phyloP scores from a whole-genome alignment of 2,329 filamentous ascomycete genomes.

The Calonectria honghensis region DNA sequence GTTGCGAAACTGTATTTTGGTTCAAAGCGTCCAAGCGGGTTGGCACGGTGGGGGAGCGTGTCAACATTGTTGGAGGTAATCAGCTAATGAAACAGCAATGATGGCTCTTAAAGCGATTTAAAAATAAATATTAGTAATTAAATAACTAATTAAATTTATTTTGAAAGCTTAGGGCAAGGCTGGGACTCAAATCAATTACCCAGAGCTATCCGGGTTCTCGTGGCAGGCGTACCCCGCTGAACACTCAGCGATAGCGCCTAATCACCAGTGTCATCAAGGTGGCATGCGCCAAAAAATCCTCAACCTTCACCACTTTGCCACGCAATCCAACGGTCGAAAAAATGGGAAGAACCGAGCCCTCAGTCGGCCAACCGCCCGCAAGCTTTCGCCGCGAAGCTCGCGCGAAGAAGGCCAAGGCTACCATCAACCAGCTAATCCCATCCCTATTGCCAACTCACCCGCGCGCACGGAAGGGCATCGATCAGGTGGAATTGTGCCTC shows the following conservation, averaged over 20 bases:
- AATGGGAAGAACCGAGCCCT: constrained; percentile 55
- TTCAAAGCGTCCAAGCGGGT: too few relatives aligned
- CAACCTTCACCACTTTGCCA: background rate
- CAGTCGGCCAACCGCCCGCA: constrained; percentile 49
- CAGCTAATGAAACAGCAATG: background rate
- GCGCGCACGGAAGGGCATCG: constrained; percentile 73
- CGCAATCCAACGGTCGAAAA: background rate
- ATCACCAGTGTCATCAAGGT: background rate
- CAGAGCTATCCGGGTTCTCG: constrained; percentile 24
- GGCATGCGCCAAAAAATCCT: constrained; percentile 1
- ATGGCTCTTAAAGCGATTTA: background rate
- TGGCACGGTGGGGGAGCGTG: too few relatives aligned
- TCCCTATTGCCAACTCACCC: constrained; percentile 63
- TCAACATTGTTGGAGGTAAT: background rate
- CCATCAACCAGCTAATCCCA: constrained; percentile 77
- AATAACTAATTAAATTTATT: background rate
- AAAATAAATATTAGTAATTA: background rate
- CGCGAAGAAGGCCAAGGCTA: constrained; percentile 74
- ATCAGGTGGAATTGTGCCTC: constrained; percentile 69
- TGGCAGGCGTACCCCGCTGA: constrained; percentile 1
- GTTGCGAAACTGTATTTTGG: too few relatives aligned
- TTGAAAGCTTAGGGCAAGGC: background rate
- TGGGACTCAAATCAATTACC: too few relatives aligned
- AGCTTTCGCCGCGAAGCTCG: constrained; percentile 60
- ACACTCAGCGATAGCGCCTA: constrained; percentile 2